These are phyloP conservation scores for Hypoxylon perforatum DNA, from an alignment of 495 filamentous ascomycete genomes.

Conservation along the genomic window DNA sequence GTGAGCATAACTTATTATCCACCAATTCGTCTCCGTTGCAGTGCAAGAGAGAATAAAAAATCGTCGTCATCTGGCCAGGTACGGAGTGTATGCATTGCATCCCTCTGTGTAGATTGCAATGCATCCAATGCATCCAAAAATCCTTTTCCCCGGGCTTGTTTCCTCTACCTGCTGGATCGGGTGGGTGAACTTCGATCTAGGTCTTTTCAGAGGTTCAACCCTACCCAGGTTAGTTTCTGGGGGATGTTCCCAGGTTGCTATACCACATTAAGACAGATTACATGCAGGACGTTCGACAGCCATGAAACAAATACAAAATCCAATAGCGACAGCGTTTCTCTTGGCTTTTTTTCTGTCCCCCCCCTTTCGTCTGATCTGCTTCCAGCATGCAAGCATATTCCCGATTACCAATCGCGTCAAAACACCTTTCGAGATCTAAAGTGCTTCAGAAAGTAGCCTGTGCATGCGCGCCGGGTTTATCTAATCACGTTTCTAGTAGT, in stretches of 20 bases:
- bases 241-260: conserved; percentile 1
- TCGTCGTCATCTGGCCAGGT: background rate
- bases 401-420: conserved; percentile 25
- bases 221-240: background rate
- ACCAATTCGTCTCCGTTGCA: background rate
- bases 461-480: conserved; percentile 16
- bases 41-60: conserved; percentile 1
- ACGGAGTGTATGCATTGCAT: conserved; percentile 8
- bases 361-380: conserved; percentile 26
- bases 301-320: conserved; percentile 22
- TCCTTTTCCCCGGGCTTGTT: conserved; percentile 36
- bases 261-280: conserved; percentile 19
- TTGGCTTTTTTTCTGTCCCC: background rate
- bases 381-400: conserved; percentile 28
- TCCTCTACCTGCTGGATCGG: conserved; percentile 21
- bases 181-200: conserved; percentile 20
- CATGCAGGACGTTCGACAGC: conserved; percentile 18
- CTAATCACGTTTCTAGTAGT: conserved; percentile 1
- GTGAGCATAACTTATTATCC: background rate
- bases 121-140: too few relatives aligned
- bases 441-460: conserved; percentile 18
- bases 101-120: conserved; percentile 12
- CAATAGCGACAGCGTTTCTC: conserved; percentile 1
- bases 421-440: conserved; percentile 22
- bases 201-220: conserved; percentile 9